Percentiles rank a stretch among this genome's conserved stretches.
Conservation (phyloP, 2,329 filamentous ascomycete species). For the Tolypocladium album region DNA sequence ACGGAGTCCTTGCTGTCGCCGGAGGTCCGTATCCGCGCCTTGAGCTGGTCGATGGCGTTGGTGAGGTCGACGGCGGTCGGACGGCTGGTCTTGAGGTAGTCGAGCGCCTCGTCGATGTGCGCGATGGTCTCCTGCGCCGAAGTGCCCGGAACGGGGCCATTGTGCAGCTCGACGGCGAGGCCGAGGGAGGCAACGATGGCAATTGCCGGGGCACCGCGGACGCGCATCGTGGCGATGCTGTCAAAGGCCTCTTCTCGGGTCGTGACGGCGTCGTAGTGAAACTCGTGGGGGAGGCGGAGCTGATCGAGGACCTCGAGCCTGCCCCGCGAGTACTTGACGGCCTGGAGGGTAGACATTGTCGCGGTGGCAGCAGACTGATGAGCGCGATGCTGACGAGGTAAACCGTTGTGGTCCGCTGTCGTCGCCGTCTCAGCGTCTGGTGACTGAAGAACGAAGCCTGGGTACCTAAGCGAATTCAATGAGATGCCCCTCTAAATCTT, state of each 20-base stretch:
- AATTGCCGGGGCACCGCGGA: slow-evolving; percentile 80
- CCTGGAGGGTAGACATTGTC: slow-evolving; percentile 52
- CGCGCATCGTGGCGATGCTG: slow-evolving; percentile 70
- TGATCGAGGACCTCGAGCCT: slow-evolving; percentile 71
- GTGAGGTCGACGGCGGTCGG: slow-evolving; percentile 92
- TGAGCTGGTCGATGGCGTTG: slow-evolving; percentile 78
- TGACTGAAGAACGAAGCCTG: neutral
- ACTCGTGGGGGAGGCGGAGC: slow-evolving; percentile 69
- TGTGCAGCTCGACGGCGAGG: slow-evolving; percentile 72
- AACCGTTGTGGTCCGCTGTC: neutral
- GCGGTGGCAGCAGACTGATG: neutral
- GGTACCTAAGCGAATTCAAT: too few species aligned
- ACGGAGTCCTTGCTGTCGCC: slow-evolving; percentile 41
- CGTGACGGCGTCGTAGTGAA: slow-evolving; percentile 63
- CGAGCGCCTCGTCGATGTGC: slow-evolving; percentile 66
- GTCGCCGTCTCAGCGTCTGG: neutral
- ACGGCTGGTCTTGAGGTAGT: slow-evolving; percentile 79
- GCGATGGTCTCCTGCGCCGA: slow-evolving; percentile 48
- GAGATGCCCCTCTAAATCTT: neutral
- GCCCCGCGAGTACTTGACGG: slow-evolving; percentile 65
- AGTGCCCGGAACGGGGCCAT: slow-evolving; percentile 32
- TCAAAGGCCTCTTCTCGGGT: slow-evolving; percentile 69
- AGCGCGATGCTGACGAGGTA: neutral
- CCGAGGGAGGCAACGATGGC: slow-evolving; percentile 92
- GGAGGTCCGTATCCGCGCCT: slow-evolving; percentile 44